These are phyloP conservation scores for Dioscorea zingiberensis DNA, from an alignment of 106 monocot species.

Conservation along the genomic window DNA sequence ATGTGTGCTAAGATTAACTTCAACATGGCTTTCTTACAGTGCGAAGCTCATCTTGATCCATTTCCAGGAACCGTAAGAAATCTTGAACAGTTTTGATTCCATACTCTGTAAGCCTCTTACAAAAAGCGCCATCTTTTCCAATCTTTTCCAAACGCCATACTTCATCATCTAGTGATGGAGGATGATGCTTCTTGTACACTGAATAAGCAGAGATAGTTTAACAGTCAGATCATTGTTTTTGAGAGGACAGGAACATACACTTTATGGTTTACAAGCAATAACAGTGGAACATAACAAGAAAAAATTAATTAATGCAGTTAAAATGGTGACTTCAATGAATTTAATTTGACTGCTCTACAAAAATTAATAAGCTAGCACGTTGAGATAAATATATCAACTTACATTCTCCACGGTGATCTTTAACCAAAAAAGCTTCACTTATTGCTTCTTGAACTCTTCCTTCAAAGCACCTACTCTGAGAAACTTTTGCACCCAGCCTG, in stretches of 20 bases:
- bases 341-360: no score
- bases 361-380: no score
- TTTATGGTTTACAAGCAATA: no score
- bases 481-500: slow-evolving; percentile 58
- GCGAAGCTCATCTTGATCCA: slow-evolving; percentile 47
- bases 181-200: slow-evolving; percentile 95
- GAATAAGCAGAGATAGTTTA: slow-evolving; percentile 3
- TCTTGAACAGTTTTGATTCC: slow-evolving; percentile 70
- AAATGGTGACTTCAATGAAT: no score
- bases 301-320: no score
- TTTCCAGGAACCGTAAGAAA: slow-evolving; percentile 42
- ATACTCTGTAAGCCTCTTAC: slow-evolving; percentile 55
- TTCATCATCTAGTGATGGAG: slow-evolving; percentile 67
- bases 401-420: slow-evolving; percentile 93
- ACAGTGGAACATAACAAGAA: no score
- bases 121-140: slow-evolving; percentile 89
- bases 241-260: no score
- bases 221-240: no score
- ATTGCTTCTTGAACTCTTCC: slow-evolving; percentile 58
- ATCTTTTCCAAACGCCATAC: slow-evolving; percentile 95
- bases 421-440: slow-evolving; percentile 66
- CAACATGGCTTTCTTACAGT: slow-evolving; percentile 37
- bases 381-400: slow-evolving; percentile 24
- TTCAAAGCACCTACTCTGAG: slow-evolving; percentile 18
- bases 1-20: not conserved